Conservation (phyloP, 1,284 basidiomycete genomes). For the Caloboletus firmus region DNA sequence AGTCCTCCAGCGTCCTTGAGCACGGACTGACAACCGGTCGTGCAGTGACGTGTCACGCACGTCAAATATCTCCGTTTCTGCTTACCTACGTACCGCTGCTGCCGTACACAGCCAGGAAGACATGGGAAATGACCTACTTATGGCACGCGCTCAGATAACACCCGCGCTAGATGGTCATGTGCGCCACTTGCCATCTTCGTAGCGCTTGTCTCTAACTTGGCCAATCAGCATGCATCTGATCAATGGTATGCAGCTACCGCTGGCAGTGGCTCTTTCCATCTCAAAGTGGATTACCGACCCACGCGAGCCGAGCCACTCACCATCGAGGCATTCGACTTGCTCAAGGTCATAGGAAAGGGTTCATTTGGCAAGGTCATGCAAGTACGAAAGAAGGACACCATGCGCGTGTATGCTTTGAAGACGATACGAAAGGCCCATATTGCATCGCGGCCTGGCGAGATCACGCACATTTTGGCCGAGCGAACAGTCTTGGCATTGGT, state of each 20-base stretch:
- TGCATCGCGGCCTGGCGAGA: constrained; percentile 92
- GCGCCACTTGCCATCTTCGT: constrained; percentile 30
- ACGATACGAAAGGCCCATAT: constrained; percentile 99
- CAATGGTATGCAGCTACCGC: constrained; percentile 89
- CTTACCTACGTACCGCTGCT: constrained; percentile 76
- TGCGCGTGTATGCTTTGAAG: constrained; percentile 97
- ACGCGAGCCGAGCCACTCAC: constrained; percentile 80
- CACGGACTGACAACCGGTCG: constrained; percentile 4
- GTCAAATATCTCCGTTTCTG: constrained; percentile 87
- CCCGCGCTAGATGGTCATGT: constrained; percentile 82
- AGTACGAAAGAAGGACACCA: constrained; percentile 97
- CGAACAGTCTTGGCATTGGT: constrained; percentile 95
- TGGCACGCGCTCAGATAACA: constrained; percentile 88
- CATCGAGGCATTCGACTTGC: constrained; percentile 94
- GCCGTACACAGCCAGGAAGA: constrained; percentile 56
- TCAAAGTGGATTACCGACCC: constrained; percentile 94
- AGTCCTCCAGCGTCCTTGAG: neutral
- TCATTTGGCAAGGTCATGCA: constrained; percentile 99
- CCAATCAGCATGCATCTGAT: constrained; percentile 62
- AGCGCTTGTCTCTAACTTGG: constrained; percentile 3
- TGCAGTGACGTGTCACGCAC: constrained; percentile 80
- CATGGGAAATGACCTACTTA: constrained; percentile 82
- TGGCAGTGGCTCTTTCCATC: constrained; percentile 90
- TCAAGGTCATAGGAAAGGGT: constrained; percentile 98
- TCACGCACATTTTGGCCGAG: constrained; percentile 98